Base-by-base conservation (phyloP, 2,329 filamentous ascomycete genomes). In the Alternaria gansuensis region DNA sequence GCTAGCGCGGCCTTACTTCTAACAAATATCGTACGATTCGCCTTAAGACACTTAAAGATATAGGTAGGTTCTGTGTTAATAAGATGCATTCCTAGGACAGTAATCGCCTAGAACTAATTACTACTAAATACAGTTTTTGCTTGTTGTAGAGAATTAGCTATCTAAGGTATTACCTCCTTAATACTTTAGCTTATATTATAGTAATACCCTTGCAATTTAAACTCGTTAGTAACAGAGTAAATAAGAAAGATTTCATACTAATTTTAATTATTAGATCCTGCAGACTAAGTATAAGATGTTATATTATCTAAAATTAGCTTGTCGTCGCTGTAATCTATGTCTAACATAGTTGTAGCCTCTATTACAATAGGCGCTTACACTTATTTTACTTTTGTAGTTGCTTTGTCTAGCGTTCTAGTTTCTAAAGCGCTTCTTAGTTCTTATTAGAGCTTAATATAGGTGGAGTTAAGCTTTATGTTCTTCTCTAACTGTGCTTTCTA, bases 71-170 rank as follows among this genome's bases (percentile, higher is more conserved):
- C 55, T 8, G 43, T 58, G 34, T 50, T 58, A 17, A 26, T 54
- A n/a, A 58, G 55, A 43, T 40, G 23, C 11, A 50, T 54, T 49
- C 55, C 50, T n/a, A 58, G 50, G 55, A 58, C 9, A 58, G 55
- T 58, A 23, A 58, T 45, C 3, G 29, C 44, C 50, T 58, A 21
- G 50, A 29, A 28, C 55, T 54, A 37, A 3, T 54, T 8, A 40
- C 43, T 58, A 39, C 55, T 37, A n/a, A 58, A 58, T 50, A 37
- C 43, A 39, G 50, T 43, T 54, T 50, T 29, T 50, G 55, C 55
- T 58, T 49, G 43, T 28, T 43, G 37, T 50, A 58, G 36, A 40
- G 50, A 33, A 49, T 50, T 5, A 29, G 21, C 41, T 51, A 59
- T 59, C 39, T 59, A 33, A 54, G 56, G 51, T 51, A 51, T 50